phyloP scores from a whole-genome alignment of 2,329 filamentous ascomycete species.

The Penicillium occitanis region DNA sequence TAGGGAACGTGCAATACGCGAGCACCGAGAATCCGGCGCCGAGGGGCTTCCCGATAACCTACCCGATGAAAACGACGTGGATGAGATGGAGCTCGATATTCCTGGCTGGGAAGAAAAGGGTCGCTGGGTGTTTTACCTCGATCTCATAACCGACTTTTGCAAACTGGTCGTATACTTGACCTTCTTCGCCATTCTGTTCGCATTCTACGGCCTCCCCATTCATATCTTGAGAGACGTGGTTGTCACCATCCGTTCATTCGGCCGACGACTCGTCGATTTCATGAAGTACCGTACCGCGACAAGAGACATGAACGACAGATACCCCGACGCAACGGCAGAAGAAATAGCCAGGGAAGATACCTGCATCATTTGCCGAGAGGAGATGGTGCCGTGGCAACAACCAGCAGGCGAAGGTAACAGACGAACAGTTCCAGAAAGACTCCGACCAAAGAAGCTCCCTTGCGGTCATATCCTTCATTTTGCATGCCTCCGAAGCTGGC shows the following conservation, averaged over 20 bases:
- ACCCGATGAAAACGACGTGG: conserved; percentile 71
- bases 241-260: conserved; percentile 87
- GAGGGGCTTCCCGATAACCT: conserved; percentile 46
- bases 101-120: conserved; percentile 96
- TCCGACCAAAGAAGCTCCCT: conserved; percentile 90
- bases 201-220: conserved; percentile 92
- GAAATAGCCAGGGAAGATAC: conserved; percentile 85
- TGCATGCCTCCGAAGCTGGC: conserved; percentile 91
- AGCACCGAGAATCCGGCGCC: conserved; percentile 38
- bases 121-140: conserved; percentile 84
- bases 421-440: conserved; percentile 58
- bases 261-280: conserved; percentile 84
- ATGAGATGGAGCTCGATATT: conserved; percentile 92
- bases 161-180: conserved; percentile 85
- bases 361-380: conserved; percentile 96
- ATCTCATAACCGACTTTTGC: conserved; percentile 83
- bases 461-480: conserved; percentile 96
- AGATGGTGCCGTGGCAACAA: conserved; percentile 79
- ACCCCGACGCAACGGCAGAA: conserved; percentile 84
- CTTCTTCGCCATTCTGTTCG: conserved; percentile 91
- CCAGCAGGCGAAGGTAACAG: conserved; percentile 42
- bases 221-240: conserved; percentile 96
- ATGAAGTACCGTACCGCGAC: conserved; percentile 88
- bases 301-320: conserved; percentile 85
- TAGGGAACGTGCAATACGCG: conserved; percentile 49